Evolutionary conservation across 1,284 basidiomycete genomes (phyloP), one percentile per base, ranked within the genome.

Genomic region (Hemileia vastatrix): DNA sequence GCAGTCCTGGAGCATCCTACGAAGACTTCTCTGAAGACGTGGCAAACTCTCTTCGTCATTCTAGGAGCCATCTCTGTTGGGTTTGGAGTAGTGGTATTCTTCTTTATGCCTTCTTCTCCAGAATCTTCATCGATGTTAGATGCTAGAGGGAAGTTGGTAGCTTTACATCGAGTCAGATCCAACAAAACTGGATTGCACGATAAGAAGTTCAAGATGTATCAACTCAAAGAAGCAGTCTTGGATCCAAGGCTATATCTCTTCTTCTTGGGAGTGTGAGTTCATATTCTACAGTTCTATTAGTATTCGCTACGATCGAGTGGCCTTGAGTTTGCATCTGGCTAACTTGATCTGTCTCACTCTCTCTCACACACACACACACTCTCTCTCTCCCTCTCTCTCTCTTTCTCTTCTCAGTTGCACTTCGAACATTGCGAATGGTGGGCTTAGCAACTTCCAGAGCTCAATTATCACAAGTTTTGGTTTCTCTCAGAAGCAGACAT

Each of bases 131-230:
- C 36, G 8, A 9, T 9, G 9, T 40, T 40, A 15, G 15, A 15
- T 40, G 8, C 36, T 11, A 40, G 36, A 40, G 36, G 15, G 36
- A 40, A 40, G 36, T 15, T 40, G 9, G 36, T 40, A 40, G 36
- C 36, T 40, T 15, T 40, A 11, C 36, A 40, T 15, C 8, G 36
- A 40, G 36, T 40, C 36, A 40, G n/a, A n/a, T n/a, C 77, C 8
- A 80, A 80, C 59, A 78, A 79, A 67, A 67, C 76, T 74, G 78
- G 77, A 19, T 69, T 69, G 32, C 71, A 76, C 62, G 73, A 73
- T 57, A 72, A 72, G 43, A 65, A 63, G 18, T 75, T 74, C 67
- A 75, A 76, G 57, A 54, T 58, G 52, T 69, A 72, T 32, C 75
- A 76, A 54, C 63, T 75, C 27, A 54, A 68, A n/a, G 65, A 67